These are phyloP conservation scores for Pholiota microspora DNA, from an alignment of 768 basidiomycete species.

Conservation along the genomic window DNA sequence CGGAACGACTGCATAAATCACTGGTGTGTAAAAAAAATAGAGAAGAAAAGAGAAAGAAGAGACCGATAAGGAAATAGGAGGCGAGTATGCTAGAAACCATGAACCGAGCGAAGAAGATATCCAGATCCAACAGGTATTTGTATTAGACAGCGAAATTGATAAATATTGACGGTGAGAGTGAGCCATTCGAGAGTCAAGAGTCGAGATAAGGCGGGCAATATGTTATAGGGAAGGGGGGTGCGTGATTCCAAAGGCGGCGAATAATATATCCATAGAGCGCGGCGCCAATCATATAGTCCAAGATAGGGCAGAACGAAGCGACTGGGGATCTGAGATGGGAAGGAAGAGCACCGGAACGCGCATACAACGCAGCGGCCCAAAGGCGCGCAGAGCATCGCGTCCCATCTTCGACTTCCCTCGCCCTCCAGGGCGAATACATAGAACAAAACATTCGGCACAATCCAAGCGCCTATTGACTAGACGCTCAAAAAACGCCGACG, in stretches of 20 bases:
- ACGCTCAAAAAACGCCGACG: slow-evolving; percentile 3
- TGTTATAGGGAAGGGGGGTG: too few relatives aligned
- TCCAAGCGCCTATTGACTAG: neutral
- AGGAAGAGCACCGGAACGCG: slow-evolving; percentile 1
- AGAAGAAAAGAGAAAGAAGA: neutral
- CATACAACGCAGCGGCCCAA: slow-evolving; percentile 3
- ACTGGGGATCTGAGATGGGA: too few relatives aligned
- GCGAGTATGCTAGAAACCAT: neutral
- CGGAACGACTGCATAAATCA: neutral
- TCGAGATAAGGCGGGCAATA: too few relatives aligned
- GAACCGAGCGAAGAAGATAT: neutral
- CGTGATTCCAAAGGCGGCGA: too few relatives aligned
- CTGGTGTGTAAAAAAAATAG: neutral
- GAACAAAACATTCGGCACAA: neutral
- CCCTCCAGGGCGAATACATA: neutral
- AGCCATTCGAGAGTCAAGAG: too few relatives aligned
- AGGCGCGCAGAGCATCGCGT: slow-evolving; percentile 3
- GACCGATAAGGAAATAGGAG: neutral
- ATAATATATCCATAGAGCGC: neutral
- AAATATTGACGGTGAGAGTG: neutral
- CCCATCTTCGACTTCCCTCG: neutral
- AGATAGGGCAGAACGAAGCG: neutral
- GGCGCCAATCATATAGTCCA: neutral
- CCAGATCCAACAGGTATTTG: too few relatives aligned
- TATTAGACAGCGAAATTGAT: neutral